These are phyloP conservation scores for Phialophora tarda DNA, from an alignment of 2,329 filamentous ascomycete species.

Conservation along the genomic window DNA sequence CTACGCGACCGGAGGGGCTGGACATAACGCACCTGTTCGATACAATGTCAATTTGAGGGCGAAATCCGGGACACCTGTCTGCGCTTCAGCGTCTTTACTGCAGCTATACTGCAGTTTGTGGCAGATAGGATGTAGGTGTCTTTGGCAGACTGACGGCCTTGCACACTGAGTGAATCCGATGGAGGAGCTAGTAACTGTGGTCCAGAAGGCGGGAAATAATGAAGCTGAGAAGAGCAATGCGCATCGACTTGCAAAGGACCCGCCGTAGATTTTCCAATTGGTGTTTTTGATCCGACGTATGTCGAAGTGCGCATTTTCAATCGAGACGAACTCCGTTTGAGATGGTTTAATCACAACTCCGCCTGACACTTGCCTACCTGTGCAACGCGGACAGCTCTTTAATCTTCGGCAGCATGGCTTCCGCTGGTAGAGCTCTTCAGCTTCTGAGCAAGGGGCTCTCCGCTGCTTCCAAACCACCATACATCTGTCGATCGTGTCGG, in stretches of 20 bases:
- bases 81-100: not conserved
- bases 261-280: not conserved
- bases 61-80: not conserved
- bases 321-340: not conserved
- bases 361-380: not conserved
- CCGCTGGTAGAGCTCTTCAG: conserved; percentile 19
- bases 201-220: too few relatives aligned
- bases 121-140: too few relatives aligned
- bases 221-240: not conserved
- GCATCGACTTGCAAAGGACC: not conserved
- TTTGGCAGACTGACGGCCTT: too few relatives aligned
- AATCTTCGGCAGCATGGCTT: conserved; percentile 14
- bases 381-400: not conserved
- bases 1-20: not conserved
- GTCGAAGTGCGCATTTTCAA: not conserved
- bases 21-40: not conserved
- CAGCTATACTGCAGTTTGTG: too few relatives aligned
- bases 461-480: conserved; percentile 8
- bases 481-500: conserved; percentile 32
- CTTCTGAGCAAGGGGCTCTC: conserved; percentile 23
- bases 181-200: too few relatives aligned
- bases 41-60: not conserved
- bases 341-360: not conserved
- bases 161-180: too few relatives aligned
- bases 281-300: not conserved